Percentiles rank a stretch among this genome's conserved stretches.
Evolutionary conservation across 345 rosid genomes (phyloP).

Genomic region (Jatropha curcas): DNA sequence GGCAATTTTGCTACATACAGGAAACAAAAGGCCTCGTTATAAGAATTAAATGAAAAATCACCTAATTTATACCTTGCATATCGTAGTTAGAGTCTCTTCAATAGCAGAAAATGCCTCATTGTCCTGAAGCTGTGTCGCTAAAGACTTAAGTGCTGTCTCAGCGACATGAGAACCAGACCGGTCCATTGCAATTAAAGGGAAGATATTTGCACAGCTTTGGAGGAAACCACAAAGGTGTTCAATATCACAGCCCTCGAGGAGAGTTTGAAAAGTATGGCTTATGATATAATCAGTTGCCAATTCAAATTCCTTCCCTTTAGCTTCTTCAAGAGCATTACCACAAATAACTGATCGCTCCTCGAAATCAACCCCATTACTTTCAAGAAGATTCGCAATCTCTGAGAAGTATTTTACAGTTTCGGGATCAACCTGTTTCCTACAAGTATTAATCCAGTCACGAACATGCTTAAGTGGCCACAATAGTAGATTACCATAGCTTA

Average conservation of each 20-base stretch:
- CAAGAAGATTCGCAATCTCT: constrained; percentile 80
- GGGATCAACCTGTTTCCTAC: constrained; percentile 87
- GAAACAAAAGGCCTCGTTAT: constrained; percentile 1
- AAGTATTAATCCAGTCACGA: constrained; percentile 16
- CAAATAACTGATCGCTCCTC: constrained; percentile 77
- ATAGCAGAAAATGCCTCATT: constrained; percentile 56
- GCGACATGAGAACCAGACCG: constrained; percentile 96
- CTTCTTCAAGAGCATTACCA: constrained; percentile 81
- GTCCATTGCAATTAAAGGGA: constrained; percentile 89
- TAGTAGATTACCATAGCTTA: neutral
- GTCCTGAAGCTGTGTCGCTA: constrained; percentile 69
- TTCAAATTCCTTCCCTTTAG: constrained; percentile 77
- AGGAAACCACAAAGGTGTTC: constrained; percentile 84
- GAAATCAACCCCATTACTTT: constrained; percentile 65
- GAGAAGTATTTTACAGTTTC: constrained; percentile 72
- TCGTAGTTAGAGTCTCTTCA: constrained; percentile 60
- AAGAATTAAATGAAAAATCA: neutral
- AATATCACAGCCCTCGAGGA: constrained; percentile 81
- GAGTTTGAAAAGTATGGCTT: constrained; percentile 79
- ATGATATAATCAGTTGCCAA: constrained; percentile 87
- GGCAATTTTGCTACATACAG: neutral
- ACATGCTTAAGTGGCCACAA: neutral
- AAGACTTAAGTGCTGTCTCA: constrained; percentile 86
- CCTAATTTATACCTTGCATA: constrained; percentile 69
- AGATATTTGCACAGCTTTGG: constrained; percentile 52